These are phyloP conservation scores for Boletus rubropictus DNA, from an alignment of 768 basidiomycete genomes.

Conservation along the genomic window DNA sequence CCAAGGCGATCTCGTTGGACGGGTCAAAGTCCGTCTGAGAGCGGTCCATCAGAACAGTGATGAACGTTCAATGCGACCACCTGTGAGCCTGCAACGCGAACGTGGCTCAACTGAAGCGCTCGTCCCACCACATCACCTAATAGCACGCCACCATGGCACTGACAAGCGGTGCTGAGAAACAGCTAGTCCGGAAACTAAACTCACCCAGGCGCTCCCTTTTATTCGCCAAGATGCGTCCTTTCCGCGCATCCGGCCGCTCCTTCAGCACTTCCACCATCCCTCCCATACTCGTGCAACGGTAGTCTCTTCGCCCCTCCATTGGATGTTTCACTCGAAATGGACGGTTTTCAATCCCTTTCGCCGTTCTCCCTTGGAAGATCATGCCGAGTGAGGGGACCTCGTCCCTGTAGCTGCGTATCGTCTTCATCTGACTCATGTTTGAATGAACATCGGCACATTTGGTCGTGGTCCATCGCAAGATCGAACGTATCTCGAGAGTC, in stretches of 20 bases:
- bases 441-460: slow-evolving; percentile 13
- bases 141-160: neutral
- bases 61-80: too few species aligned
- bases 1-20: slow-evolving; percentile 37
- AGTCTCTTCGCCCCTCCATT: neutral
- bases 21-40: slow-evolving; percentile 4
- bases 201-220: slow-evolving; percentile 5
- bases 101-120: too few species aligned
- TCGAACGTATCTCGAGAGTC: slow-evolving; percentile 12
- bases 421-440: slow-evolving; percentile 11
- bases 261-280: slow-evolving; percentile 6
- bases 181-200: slow-evolving; percentile 5
- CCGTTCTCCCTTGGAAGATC: slow-evolving; percentile 8
- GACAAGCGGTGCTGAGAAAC: slow-evolving; percentile 19
- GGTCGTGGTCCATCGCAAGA: slow-evolving; percentile 15
- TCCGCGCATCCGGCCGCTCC: neutral
- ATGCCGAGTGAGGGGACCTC: slow-evolving; percentile 25
- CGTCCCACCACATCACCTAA: too few species aligned
- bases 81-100: too few species aligned
- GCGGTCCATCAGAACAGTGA: neutral
- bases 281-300: neutral
- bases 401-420: slow-evolving; percentile 26
- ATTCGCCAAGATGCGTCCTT: slow-evolving; percentile 17
- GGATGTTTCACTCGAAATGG: slow-evolving; percentile 10
- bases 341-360: slow-evolving; percentile 5